Evolutionary conservation across 495 filamentous ascomycete genomes (phyloP), one percentile per base, ranked within the genome.

Genomic region (Aspergillus nanangensis): DNA sequence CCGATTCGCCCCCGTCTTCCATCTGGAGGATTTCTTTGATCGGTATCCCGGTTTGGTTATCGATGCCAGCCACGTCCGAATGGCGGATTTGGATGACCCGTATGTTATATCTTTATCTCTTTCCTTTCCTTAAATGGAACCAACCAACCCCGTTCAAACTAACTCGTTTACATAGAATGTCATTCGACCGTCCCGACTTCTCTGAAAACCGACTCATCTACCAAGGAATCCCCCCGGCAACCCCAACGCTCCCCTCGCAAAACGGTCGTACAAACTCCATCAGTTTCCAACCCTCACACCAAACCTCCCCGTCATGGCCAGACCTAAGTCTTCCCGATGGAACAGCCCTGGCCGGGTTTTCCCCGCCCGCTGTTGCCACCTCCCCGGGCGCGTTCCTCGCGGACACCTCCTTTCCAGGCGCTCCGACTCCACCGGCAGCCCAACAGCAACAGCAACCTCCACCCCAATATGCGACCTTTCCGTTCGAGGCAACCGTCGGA

Each of bases 1-100:
- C 64, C 79, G 84, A 3, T 89, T 87, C 48, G 83, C 82, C 4
- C 82, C 87, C 0, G 84, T 85, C 13, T 92, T 91, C 53, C 85
- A 90, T 45, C 75, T 90, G 3, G 88, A 94, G 50, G 87, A 90
- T 52, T 94, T 94, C 61, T 84, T 91, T 55, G 87, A 91, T 55
- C 78, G 88, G 17, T 94, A 94, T 55, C 71, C 73, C 0, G 76
- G 72, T 8, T 52, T 72, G 25, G 55, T 60, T 1, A 65, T 80
- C 36, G 78, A 82, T 48, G 72, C 74, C 24, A 69, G 75, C 1
- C 75, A 82, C 55, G 66, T 80, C 11, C 65, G 70, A n/a, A 65
- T 86, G 24, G 54, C 74, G 8, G 80, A 84, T 55, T 69, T 72
- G 10, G 60, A 70, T 3, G 66, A 77, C 5, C 17, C 21, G 39